Conservation (phyloP, 441 rosid genomes). For the Gossypium schwendimanii region DNA sequence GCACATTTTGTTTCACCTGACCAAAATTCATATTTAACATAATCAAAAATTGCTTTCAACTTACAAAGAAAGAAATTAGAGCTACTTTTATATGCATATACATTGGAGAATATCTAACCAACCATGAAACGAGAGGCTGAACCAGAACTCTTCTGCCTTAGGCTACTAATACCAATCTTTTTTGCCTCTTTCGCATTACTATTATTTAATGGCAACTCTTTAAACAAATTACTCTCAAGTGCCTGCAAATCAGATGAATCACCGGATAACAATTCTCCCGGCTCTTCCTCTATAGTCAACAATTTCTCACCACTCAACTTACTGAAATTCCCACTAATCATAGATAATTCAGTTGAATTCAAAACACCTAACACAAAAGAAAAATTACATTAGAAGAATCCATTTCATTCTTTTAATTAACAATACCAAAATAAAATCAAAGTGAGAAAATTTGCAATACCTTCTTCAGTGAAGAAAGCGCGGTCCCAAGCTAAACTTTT, state of each 20-base stretch:
- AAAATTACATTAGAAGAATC: background rate
- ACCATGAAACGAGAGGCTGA: slow-evolving; percentile 39
- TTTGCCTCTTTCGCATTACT: slow-evolving; percentile 22
- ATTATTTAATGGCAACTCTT: slow-evolving; percentile 39
- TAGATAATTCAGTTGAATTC: slow-evolving; percentile 69
- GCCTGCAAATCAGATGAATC: slow-evolving; percentile 36
- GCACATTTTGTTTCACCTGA: slow-evolving; percentile 58
- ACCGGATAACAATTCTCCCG: slow-evolving; percentile 30
- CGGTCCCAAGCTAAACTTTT: slow-evolving; percentile 91
- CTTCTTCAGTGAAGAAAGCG: slow-evolving; percentile 91
- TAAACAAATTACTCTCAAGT: slow-evolving; percentile 40
- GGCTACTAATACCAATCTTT: slow-evolving; percentile 21
- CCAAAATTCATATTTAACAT: slow-evolving; percentile 17
- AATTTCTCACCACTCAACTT: slow-evolving; percentile 36
- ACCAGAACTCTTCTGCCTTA: slow-evolving; percentile 30
- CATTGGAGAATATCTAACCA: slow-evolving; percentile 24
- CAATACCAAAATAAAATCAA: background rate
- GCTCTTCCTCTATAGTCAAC: slow-evolving; percentile 54
- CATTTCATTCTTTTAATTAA: background rate
- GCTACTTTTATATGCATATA: background rate
- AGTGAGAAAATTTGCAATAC: slow-evolving; percentile 21
- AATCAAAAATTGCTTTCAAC: slow-evolving; percentile 12
- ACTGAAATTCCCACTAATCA: slow-evolving; percentile 46
- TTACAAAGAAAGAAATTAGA: background rate
- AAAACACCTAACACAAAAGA: slow-evolving; percentile 51